Percentiles rank a stretch among this genome's conserved stretches.
Evolutionary conservation across 2,329 filamentous ascomycete genomes (phyloP).

Genomic region (Alternaria arbusti): DNA sequence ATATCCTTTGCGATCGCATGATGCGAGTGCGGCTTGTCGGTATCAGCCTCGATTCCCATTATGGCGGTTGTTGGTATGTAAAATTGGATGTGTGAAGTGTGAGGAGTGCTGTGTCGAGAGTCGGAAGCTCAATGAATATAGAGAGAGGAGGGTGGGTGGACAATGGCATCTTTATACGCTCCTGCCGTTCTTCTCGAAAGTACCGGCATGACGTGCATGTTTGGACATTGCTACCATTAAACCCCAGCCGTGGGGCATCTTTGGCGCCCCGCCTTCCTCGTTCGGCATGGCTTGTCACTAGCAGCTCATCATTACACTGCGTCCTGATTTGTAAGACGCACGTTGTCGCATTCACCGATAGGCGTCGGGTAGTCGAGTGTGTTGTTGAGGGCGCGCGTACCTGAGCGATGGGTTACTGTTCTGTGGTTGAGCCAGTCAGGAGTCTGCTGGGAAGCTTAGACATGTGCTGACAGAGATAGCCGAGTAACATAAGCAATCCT

Average conservation of each 20-base stretch:
- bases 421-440: neutral
- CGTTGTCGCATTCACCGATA: neutral
- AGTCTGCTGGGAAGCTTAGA: neutral
- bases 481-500: constrained; percentile 1
- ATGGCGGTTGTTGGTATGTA: constrained; percentile 2
- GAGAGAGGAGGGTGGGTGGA: constrained; percentile 1
- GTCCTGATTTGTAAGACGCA: constrained; percentile 32
- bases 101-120: neutral
- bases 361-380: neutral
- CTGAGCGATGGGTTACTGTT: neutral
- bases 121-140: constrained; percentile 3
- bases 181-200: constrained; percentile 26
- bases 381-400: constrained; percentile 1
- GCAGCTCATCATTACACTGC: neutral
- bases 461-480: constrained; percentile 11
- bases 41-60: constrained; percentile 32
- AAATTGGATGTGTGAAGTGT: neutral
- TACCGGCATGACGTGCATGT: constrained; percentile 26
- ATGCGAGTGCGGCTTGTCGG: constrained; percentile 36
- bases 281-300: constrained; percentile 9
- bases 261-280: constrained; percentile 23
- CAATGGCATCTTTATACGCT: constrained; percentile 29
- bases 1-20: constrained; percentile 41
- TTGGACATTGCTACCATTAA: neutral
- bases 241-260: constrained; percentile 20